Evolutionary conservation across 495 filamentous ascomycete genomes (phyloP).

Genomic region (Talaromyces liani): DNA sequence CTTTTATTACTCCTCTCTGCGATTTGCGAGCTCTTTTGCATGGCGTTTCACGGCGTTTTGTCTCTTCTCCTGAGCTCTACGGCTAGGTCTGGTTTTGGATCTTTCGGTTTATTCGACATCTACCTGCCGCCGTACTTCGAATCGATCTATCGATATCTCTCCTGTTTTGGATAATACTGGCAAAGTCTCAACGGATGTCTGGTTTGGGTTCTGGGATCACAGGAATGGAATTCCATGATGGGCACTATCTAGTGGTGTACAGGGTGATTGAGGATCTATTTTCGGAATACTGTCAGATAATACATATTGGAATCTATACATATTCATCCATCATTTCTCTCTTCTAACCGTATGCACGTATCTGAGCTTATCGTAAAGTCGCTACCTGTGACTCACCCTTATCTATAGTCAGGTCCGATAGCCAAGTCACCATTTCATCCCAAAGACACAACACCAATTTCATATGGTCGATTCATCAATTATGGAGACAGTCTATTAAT

Average conservation of each 20-base stretch:
- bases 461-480: background rate
- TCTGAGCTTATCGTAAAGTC: background rate
- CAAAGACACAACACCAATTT: background rate
- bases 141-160: background rate
- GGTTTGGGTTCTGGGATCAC: background rate
- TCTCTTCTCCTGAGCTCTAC: background rate
- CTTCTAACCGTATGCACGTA: background rate
- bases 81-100: background rate
- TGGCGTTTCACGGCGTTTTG: conserved; percentile 15
- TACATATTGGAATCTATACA: background rate
- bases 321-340: background rate
- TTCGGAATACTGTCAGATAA: background rate
- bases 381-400: background rate
- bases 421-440: background rate
- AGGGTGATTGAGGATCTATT: background rate
- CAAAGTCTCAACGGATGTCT: background rate
- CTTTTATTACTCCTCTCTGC: conserved; percentile 7
- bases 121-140: background rate
- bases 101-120: background rate
- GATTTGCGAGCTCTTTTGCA: conserved; percentile 15
- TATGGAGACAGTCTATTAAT: background rate
- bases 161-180: background rate
- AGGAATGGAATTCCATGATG: background rate
- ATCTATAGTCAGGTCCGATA: background rate
- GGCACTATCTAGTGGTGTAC: background rate